Base-by-base conservation (phyloP, 176 grass and related monocot genomes). In the Guadua angustifolia region DNA sequence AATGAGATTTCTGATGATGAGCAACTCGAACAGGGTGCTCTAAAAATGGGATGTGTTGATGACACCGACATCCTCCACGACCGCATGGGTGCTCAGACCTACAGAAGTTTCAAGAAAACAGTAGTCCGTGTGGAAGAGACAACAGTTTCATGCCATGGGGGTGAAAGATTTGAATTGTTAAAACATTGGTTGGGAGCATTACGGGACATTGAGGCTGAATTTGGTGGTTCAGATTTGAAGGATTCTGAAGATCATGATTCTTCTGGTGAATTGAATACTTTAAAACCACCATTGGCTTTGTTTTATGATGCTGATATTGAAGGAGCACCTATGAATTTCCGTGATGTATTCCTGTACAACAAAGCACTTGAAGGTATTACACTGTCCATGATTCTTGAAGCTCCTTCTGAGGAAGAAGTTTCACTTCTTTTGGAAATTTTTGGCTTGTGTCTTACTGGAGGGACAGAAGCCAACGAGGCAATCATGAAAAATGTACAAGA, bases 341-440 rank as follows among this genome's bases (percentile, higher is more conserved):
- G 76, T 26, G 91, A 95, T 58, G 96, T 99, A 53, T 99, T 99
- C 90, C 84, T 98, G 64, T 90, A 95, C 84, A 95, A 91, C 73
- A 86, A 95, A 81, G 96, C 93, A 60, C 93, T 99, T 66, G 96
- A 99, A 94, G 96, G 91, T 66, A 99, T 99, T 85, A 95, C 88
- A 47, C 71, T 95, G 59, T 92, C 93, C 77, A 93, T 94, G 96
- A n/a, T n/a, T n/a, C n/a, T n/a, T n/a, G n/a, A n/a, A n/a, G n/a
- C n/a, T n/a, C n/a, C n/a, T n/a, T n/a, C n/a, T n/a, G n/a, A n/a
- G n/a, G n/a, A n/a, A n/a, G n/a, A n/a, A n/a, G n/a, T n/a, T n/a
- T n/a, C n/a, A n/a, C n/a, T n/a, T n/a, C n/a, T n/a, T n/a, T n/a
- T n/a, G n/a, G n/a, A n/a, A n/a, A n/a, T n/a, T n/a, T n/a, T n/a